Base-by-base conservation (phyloP, 768 basidiomycete species). In the Trametes sanguinea region DNA sequence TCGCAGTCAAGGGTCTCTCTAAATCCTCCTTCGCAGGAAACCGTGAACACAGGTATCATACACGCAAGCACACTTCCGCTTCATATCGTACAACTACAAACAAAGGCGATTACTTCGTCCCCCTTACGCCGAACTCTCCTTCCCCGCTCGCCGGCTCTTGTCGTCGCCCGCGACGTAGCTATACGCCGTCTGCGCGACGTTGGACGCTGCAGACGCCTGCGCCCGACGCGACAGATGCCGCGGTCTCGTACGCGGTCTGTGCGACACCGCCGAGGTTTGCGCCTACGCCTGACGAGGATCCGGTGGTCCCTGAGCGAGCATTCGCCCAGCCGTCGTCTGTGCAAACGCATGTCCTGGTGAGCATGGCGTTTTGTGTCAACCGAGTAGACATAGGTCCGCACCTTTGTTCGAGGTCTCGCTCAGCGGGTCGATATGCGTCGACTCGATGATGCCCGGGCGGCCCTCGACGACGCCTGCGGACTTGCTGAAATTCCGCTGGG, bases 381-480 rank as follows among this genome's bases (percentile, higher is more conserved):
- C 39, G 40, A 17, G 29, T 39, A 13, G 62, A 54, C 43, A 43
- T 45, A 6, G 46, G 13, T 2, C 64, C 71, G 35, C 52, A 78
- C 77, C 76, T 68, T 79, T 76, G 62, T 76, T 78, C 5, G 77
- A 75, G 60, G 77, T 73, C 53, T 82, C 76, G 60, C 77, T 77
- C 67, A 84, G 70, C 22, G 84, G 84, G 54, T 82, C 81, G 55
- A 85, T 83, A 65, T 83, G 73, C 27, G 81, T 75, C 35, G 75
- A 72, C 71, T 86, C 83, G 64, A 86, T 83, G 65, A 85, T 83
- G 16, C 84, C 83, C 6, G 85, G 82, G 2, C 76, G 78, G 13
- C 76, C 78, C 69, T 85, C 84, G 42, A 81, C 71, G 39, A 84
- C 83, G 17, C 84, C 82, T 8, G 81, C 77, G 6, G 75, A 71